These are phyloP conservation scores for Sporothrix luriei DNA, from an alignment of 2,329 filamentous ascomycete genomes.

Conservation along the genomic window DNA sequence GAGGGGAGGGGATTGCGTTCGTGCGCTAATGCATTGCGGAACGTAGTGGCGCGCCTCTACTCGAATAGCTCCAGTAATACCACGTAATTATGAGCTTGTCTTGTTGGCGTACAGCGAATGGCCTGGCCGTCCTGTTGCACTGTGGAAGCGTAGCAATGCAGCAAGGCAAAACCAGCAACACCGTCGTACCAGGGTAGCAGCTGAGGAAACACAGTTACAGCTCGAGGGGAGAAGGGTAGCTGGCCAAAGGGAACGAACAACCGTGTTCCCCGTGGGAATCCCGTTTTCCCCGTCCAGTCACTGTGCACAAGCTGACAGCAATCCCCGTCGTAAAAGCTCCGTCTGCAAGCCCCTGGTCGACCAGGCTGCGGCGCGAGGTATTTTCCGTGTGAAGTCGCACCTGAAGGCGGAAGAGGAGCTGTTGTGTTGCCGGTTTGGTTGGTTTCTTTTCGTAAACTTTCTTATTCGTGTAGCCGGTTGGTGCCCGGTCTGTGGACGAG, in stretches of 20 bases:
- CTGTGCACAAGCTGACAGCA: neutral
- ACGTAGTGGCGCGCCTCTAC: slow-evolving; percentile 8
- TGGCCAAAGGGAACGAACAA: slow-evolving; percentile 23
- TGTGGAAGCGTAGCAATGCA: neutral
- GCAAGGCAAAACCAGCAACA: neutral
- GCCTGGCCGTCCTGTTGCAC: neutral
- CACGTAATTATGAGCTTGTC: neutral
- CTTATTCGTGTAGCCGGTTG: slow-evolving; percentile 1
- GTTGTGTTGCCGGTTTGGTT: neutral
- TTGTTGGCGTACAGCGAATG: slow-evolving; percentile 16
- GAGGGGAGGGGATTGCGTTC: neutral
- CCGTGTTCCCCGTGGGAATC: slow-evolving; percentile 25
- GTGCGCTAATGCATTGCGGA: slow-evolving; percentile 30
- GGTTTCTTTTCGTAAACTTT: slow-evolving; percentile 10
- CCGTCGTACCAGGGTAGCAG: neutral
- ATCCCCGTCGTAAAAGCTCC: slow-evolving; percentile 4
- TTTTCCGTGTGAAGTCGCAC: neutral
- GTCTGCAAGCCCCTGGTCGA: slow-evolving; percentile 18
- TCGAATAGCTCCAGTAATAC: neutral
- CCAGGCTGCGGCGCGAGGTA: neutral
- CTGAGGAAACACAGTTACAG: neutral
- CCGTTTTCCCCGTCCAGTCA: slow-evolving; percentile 21
- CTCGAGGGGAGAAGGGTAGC: neutral
- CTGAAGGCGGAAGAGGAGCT: neutral
- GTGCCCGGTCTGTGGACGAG: neutral